A percentile compares a stretch with the other conserved stretches of the same genome.
phyloP scores from a whole-genome alignment of 2,329 filamentous ascomycete species.

The Camillea tinctor region DNA sequence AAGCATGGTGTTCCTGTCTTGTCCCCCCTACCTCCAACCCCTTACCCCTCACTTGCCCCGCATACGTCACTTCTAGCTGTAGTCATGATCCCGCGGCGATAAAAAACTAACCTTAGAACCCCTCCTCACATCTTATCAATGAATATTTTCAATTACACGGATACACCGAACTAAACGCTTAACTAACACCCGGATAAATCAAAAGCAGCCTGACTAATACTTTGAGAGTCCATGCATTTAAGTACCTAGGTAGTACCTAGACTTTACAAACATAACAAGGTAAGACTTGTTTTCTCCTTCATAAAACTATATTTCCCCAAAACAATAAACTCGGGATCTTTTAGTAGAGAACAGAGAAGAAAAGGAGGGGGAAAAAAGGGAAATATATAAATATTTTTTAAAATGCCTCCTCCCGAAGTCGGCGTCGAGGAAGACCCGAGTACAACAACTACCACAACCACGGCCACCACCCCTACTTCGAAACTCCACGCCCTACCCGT shows the following conservation, averaged over 20 bases:
- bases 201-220: neutral
- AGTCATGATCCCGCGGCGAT: neutral
- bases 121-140: neutral
- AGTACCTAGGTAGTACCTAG: neutral
- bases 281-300: too few relatives aligned
- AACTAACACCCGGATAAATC: neutral
- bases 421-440: neutral
- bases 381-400: neutral
- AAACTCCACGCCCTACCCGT: slow-evolving; percentile 46
- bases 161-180: neutral
- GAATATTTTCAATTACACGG: neutral
- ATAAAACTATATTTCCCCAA: too few relatives aligned
- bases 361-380: neutral
- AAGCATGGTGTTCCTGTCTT: too few relatives aligned
- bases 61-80: neutral
- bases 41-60: neutral
- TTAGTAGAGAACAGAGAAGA: too few relatives aligned
- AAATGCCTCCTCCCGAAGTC: neutral
- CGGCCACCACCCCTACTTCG: neutral
- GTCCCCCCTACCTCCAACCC: too few relatives aligned
- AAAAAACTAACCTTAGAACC: neutral
- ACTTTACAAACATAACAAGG: too few relatives aligned
- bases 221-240: too few relatives aligned
- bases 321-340: too few relatives aligned
- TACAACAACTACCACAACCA: too few relatives aligned